These are phyloP conservation scores for Lepidium didymum DNA, from an alignment of 345 rosid species.

Conservation along the genomic window DNA sequence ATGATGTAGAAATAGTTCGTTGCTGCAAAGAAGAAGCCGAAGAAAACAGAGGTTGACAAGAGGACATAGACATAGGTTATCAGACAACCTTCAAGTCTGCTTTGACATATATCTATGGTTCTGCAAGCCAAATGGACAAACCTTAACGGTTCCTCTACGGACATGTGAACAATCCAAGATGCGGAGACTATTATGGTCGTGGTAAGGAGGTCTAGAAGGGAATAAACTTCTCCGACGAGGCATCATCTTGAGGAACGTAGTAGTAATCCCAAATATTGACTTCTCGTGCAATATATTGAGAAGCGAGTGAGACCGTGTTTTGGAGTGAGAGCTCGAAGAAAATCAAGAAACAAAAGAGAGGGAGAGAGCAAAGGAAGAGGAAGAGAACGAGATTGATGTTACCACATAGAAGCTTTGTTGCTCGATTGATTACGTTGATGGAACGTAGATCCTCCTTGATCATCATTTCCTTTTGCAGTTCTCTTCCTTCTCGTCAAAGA, in stretches of 20 bases:
- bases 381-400: constrained; percentile 21
- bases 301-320: constrained; percentile 1
- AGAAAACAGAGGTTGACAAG: constrained; percentile 22
- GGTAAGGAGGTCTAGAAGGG: constrained; percentile 30
- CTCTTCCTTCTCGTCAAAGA: not conserved
- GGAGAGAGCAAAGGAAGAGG: constrained; percentile 22
- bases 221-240: not conserved
- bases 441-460: constrained; percentile 23
- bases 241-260: not conserved
- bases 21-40: constrained; percentile 28
- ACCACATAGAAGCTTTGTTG: constrained; percentile 2
- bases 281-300: not conserved
- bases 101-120: constrained; percentile 1
- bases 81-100: constrained; percentile 32
- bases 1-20: constrained; percentile 19
- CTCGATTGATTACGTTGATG: constrained; percentile 22
- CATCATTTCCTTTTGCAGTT: constrained; percentile 2
- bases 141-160: constrained; percentile 1
- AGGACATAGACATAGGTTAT: constrained; percentile 36
- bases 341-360: constrained; percentile 30
- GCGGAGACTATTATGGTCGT: constrained; percentile 23
- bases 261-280: not conserved
- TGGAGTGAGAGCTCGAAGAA: constrained; percentile 24
- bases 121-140: not conserved
- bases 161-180: constrained; percentile 22